Percentiles rank a stretch among this genome's conserved stretches.
These are phyloP conservation scores for Tarenaya hassleriana DNA, from an alignment of 345 rosid genomes.

Conservation along the genomic window DNA sequence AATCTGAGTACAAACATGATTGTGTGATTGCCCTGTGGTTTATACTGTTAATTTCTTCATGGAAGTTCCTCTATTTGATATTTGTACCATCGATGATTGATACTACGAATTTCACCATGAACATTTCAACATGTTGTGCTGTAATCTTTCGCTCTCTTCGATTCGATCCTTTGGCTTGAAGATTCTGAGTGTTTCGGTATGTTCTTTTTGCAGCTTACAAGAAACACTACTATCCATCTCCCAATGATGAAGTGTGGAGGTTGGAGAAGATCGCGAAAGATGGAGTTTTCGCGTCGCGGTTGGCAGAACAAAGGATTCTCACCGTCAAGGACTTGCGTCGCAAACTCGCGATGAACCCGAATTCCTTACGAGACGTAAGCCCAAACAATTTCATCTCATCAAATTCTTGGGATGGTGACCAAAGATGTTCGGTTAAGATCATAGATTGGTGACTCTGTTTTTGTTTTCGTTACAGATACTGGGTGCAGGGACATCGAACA, in stretches of 20 bases:
- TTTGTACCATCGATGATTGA: too few relatives aligned
- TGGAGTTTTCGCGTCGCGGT: conserved; percentile 37
- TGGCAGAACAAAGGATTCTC: conserved; percentile 20
- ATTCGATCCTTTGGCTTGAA: too few relatives aligned
- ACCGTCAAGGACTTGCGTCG: conserved; percentile 46
- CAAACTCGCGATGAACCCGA: conserved; percentile 16
- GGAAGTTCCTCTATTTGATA: too few relatives aligned
- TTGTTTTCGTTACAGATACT: conserved; percentile 44
- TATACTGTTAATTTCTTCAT: too few relatives aligned
- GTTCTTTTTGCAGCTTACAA: conserved; percentile 41
- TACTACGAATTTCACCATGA: too few relatives aligned
- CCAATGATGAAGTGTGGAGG: conserved; percentile 67
- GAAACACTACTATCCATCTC: conserved; percentile 72
- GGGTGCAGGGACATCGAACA: conserved; percentile 35
- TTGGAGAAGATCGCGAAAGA: conserved; percentile 62
- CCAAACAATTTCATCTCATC: neutral
- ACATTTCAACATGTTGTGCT: too few relatives aligned
- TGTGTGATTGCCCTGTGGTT: too few relatives aligned
- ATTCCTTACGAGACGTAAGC: conserved; percentile 40
- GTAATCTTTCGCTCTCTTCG: too few relatives aligned
- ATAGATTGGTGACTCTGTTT: neutral
- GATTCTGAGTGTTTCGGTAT: neutral
- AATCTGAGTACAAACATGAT: too few relatives aligned
- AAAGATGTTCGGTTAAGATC: neutral
- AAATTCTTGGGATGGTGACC: neutral